Evolutionary conservation across 1,139 yeast species (phyloP), one percentile per base, ranked within the genome.

Genomic region (Lodderomyces parapsilosis): DNA sequence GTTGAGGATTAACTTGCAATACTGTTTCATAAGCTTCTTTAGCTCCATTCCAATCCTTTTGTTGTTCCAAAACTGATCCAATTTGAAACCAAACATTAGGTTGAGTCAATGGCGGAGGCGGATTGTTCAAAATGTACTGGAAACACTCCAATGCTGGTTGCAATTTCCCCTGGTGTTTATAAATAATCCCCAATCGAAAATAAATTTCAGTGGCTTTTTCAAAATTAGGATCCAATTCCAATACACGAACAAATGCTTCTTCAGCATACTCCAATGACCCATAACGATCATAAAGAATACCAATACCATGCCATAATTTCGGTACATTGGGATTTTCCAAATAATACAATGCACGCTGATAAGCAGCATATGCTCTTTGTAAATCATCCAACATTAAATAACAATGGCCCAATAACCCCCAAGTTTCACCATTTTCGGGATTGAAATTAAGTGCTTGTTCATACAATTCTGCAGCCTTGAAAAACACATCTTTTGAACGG

Each of bases 41-140:
- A 6, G 99, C 98, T 33, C 91, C 88, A 49, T 76, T 80, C 78
- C 88, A 91, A 60, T 91, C 96, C 60, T 90, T 85, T 66, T 88
- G 94, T 59, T 88, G 96, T 62, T 93, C 99, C 57, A 93, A 78
- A 1, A 93, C 98, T 33, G 90, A 86, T 38, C 99, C 99, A 52
- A 93, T 86, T 66, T 93, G 99, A 71, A 93, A 93, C 98, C 98
- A 93, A 44, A 93, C 95, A 61, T 93, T 99, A 39, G 96, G 91
- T 60, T 90, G 96, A 36, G 97, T 91, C 53, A 93, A 72, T 1
- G 99, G 99, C 43, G 88, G 86, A 1, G 99, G 99, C 1, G 99
- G 99, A 63, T 84, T 86, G 45, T 83, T 76, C 53, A 93, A 69
- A 52, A 93, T 93, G 64, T 91, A 93, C 61, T 89, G 86, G 74